Evolutionary conservation across 768 basidiomycete genomes (phyloP).

Genomic region (Leucosporidium yakuticum): DNA sequence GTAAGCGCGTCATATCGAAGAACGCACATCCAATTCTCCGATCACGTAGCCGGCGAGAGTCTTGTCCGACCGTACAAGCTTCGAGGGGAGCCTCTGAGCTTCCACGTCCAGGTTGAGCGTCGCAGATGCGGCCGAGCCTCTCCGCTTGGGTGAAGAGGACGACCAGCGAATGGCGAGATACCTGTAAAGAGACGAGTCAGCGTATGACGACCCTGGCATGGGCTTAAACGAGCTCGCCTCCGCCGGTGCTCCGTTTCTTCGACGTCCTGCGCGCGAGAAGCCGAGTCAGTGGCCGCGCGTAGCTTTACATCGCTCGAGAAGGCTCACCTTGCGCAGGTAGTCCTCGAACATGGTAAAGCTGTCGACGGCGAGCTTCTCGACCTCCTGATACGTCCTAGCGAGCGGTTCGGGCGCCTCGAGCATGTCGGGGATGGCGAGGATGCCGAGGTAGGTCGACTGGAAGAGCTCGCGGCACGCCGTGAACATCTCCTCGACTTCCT

Average conservation of each 20-base stretch:
- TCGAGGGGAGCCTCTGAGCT: not conserved
- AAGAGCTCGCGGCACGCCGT: not conserved
- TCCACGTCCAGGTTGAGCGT: not conserved
- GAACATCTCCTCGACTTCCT: not conserved
- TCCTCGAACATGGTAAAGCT: not conserved
- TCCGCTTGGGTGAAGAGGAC: not conserved
- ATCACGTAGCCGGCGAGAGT: not conserved
- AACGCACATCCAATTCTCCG: not conserved
- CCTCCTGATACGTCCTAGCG: not conserved
- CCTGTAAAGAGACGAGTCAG: not conserved
- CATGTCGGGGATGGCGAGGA: not conserved
- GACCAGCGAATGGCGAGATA: slow-evolving; percentile 1
- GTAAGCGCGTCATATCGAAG: not conserved
- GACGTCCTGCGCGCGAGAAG: not conserved
- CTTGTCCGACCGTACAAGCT: not conserved
- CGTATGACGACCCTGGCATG: not conserved
- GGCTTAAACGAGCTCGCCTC: not conserved
- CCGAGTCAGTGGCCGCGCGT: not conserved
- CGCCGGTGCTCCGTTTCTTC: not conserved
- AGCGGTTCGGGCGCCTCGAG: not conserved
- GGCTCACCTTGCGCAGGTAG: not conserved
- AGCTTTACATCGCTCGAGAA: not conserved
- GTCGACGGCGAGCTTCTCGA: not conserved
- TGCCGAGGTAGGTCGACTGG: not conserved
- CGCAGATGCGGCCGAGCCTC: not conserved